Evolutionary conservation across 2,329 filamentous ascomycete species (phyloP).

Genomic region (Phialocephala sp.): DNA sequence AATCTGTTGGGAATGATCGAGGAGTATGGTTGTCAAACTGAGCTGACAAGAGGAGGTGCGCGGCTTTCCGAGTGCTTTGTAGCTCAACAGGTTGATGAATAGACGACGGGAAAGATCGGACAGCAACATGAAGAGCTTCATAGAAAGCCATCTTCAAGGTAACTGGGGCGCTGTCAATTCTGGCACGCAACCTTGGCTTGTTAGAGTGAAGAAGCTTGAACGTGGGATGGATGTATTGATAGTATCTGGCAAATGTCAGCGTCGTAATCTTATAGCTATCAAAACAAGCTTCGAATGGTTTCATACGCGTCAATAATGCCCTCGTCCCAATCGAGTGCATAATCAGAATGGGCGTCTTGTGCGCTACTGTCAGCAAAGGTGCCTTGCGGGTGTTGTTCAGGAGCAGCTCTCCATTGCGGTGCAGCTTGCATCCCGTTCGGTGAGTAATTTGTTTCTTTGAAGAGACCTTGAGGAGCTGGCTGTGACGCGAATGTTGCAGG

Average conservation of each 20-base stretch:
- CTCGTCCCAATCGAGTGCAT: conserved; percentile 52
- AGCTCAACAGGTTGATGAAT: conserved; percentile 37
- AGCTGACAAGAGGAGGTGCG: conserved; percentile 49
- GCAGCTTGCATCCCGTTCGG: conserved; percentile 40
- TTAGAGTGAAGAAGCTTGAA: conserved; percentile 69
- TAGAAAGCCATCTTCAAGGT: conserved; percentile 67
- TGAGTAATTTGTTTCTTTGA: conserved; percentile 41
- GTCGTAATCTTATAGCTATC: not conserved
- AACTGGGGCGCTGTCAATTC: conserved; percentile 61
- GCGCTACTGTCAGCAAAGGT: conserved; percentile 39
- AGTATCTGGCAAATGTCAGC: conserved; percentile 57
- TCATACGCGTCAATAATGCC: conserved; percentile 48
- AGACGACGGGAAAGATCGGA: conserved; percentile 57
- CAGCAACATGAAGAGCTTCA: conserved; percentile 64
- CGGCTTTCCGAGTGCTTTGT: conserved; percentile 48
- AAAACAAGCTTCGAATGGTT: not conserved
- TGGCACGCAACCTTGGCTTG: conserved; percentile 59
- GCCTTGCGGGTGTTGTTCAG: conserved; percentile 37
- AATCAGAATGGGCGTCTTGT: conserved; percentile 34
- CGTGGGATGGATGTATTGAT: conserved; percentile 67
- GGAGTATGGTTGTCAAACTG: conserved; percentile 51
- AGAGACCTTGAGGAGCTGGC: conserved; percentile 26
- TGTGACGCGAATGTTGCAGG: conserved; percentile 27
- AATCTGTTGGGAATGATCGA: conserved; percentile 49
- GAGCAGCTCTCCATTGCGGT: conserved; percentile 42